phyloP scores from a whole-genome alignment of 345 rosid genomes.

The Ceriops tagal region DNA sequence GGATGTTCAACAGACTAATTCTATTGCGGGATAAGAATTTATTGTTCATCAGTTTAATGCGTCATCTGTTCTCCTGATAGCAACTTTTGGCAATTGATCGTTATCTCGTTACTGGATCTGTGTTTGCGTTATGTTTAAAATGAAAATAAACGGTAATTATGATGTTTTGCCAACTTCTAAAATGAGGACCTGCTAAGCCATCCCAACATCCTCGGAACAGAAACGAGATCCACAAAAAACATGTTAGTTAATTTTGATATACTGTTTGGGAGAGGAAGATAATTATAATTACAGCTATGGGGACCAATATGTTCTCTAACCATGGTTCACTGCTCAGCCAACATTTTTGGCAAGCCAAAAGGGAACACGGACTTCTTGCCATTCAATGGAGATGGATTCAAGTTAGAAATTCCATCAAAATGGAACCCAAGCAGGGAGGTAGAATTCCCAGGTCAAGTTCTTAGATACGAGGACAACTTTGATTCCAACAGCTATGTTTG shows the following conservation, averaged over 20 bases:
- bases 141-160: too few species aligned
- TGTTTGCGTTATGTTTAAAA: too few species aligned
- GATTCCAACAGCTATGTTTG: constrained; percentile 56
- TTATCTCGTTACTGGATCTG: too few species aligned
- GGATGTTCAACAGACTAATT: too few species aligned
- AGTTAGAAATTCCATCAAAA: constrained; percentile 68
- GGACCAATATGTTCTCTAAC: neutral
- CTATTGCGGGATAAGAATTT: too few species aligned
- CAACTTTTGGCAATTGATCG: too few species aligned
- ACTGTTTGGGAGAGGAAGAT: neutral
- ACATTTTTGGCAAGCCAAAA: constrained; percentile 90
- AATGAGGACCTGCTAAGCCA: neutral
- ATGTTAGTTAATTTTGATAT: too few species aligned
- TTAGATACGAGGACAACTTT: constrained; percentile 85
- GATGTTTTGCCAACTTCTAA: too few species aligned
- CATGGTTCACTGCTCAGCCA: constrained; percentile 52
- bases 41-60: too few species aligned
- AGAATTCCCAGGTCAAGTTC: constrained; percentile 89
- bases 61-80: too few species aligned
- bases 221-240: neutral
- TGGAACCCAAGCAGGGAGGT: constrained; percentile 95
- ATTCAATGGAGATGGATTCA: constrained; percentile 74
- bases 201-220: neutral
- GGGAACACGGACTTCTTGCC: constrained; percentile 70
- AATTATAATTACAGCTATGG: neutral